phyloP scores from a whole-genome alignment of 805 yeast species.

The Lachancea mirantina region DNA sequence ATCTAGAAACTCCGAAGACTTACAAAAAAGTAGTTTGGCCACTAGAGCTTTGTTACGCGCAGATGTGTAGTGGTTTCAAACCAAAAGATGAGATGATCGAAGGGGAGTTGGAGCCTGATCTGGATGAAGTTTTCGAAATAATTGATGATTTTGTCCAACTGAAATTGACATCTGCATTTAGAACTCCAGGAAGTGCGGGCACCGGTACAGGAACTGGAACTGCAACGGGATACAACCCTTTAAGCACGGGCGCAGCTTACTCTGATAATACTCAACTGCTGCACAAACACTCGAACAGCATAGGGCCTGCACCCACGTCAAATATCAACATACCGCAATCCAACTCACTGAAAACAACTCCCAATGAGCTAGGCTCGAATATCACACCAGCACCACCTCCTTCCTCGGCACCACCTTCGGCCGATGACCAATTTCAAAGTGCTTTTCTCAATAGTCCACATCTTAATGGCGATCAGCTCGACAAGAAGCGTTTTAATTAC shows the following conservation, averaged over 20 bases:
- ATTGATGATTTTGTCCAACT: conserved; percentile 36
- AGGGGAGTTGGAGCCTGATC: conserved; percentile 10
- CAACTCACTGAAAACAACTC: too few species aligned
- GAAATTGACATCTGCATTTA: conserved; percentile 33
- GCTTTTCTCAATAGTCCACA: conserved; percentile 12
- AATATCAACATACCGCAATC: too few species aligned
- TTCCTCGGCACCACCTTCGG: conserved; percentile 4
- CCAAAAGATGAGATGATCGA: too few species aligned
- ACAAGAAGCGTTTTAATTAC: too few species aligned
- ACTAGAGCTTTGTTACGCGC: conserved; percentile 54
- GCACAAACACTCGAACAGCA: conserved; percentile 16
- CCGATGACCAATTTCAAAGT: conserved; percentile 4
- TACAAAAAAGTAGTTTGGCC: conserved; percentile 68
- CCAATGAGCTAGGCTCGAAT: too few species aligned
- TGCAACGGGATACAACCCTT: conserved; percentile 21
- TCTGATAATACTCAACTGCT: conserved; percentile 28
- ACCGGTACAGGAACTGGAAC: conserved; percentile 11
- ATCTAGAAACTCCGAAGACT: conserved; percentile 43
- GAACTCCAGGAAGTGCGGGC: conserved; percentile 30
- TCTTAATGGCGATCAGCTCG: conserved; percentile 9
- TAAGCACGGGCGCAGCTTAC: conserved; percentile 29
- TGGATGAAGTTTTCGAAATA: conserved; percentile 31
- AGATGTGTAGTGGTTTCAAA: too few species aligned
- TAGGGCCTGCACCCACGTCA: too few species aligned
- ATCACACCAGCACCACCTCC: conserved; percentile 5